Conservation (phyloP, 371 early-diverging fungal species). For the Zychaea mexicana region DNA sequence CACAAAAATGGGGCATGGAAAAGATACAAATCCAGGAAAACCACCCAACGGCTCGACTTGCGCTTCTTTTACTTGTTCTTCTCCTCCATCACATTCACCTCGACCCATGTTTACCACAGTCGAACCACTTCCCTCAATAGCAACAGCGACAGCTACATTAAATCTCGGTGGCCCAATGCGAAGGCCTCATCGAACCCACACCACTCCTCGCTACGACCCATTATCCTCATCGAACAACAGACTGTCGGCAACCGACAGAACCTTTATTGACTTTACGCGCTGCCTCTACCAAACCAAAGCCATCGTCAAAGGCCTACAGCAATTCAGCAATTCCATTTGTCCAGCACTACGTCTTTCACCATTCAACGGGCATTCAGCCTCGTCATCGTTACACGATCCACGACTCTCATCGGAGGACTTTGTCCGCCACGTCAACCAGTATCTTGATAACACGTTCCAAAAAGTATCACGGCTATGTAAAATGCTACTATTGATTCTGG, state of each 20-base stretch:
- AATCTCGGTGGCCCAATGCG: constrained; percentile 5
- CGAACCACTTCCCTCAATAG: not conserved
- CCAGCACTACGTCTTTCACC: constrained; percentile 25
- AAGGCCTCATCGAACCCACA: constrained; percentile 1
- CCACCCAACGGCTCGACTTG: no score
- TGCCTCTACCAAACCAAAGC: constrained; percentile 50
- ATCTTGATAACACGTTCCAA: constrained; percentile 39
- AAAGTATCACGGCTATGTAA: constrained; percentile 43
- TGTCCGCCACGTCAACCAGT: constrained; percentile 34
- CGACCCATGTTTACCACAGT: not conserved
- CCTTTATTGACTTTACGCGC: constrained; percentile 43
- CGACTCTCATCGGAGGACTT: constrained; percentile 18
- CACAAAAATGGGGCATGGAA: not conserved
- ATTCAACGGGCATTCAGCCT: constrained; percentile 8
- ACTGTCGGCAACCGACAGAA: constrained; percentile 19
- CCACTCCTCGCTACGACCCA: constrained; percentile 7
- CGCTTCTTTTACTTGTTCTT: no score
- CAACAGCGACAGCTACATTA: not conserved
- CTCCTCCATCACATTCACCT: no score
- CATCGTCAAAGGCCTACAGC: constrained; percentile 39
- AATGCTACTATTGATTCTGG: constrained; percentile 32
- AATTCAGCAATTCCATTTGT: constrained; percentile 37
- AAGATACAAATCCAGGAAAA: not conserved
- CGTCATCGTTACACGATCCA: constrained; percentile 20
- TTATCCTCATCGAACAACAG: constrained; percentile 1